Base-by-base conservation (phyloP, 2,329 filamentous ascomycete genomes). In the Drechslerella coelobrocha region DNA sequence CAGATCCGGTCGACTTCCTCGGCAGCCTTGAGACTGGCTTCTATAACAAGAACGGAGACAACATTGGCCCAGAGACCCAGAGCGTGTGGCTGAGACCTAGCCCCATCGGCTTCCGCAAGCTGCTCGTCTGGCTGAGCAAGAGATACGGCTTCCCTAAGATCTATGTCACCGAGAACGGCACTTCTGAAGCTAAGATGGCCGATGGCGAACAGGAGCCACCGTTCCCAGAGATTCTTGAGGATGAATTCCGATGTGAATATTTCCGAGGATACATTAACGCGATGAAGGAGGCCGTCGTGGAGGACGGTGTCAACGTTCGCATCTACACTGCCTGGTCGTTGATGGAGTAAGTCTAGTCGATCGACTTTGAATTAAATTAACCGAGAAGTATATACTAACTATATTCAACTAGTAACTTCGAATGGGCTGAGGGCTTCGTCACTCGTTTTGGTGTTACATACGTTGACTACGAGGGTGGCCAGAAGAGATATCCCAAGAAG, bases 361-460 rank as follows among this genome's bases (percentile, higher is more conserved):
- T 41, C 14, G 17, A 14, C 2, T 7, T 9, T 10, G 10, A 19
- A 14, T 48, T 45, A 12, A 26, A 7, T 19, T 10, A 26, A 26
- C 14, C 14, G 19, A 6, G 73, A 29, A 69, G 57, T 62, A 53
- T 17, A 66, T 37, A 51, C 51, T 68, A 41, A 29, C 34, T 62
- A 14, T 17, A 10, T 47, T 53, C 26, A 4, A 76, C 61, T 76
- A 85, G 83, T 80, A 93, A 93, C 81, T 93, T 93, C 76, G 90
- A 93, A 79, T 93, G 90, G 90, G 89, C 91, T n/a, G 91, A 95
- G 78, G 91, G 91, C 9, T 96, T 93, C 77, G 88, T 90, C 81
- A 94, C 90, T 45, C 84, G 91, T 41, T 95, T 95, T 76, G 91
- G 91, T 24, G 90, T 92, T 62, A 90, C 88, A 5, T 94, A 84